Evolutionary conservation across 768 basidiomycete species (phyloP), one percentile per base, ranked within the genome.

Genomic region (Boletus eberwhitei): DNA sequence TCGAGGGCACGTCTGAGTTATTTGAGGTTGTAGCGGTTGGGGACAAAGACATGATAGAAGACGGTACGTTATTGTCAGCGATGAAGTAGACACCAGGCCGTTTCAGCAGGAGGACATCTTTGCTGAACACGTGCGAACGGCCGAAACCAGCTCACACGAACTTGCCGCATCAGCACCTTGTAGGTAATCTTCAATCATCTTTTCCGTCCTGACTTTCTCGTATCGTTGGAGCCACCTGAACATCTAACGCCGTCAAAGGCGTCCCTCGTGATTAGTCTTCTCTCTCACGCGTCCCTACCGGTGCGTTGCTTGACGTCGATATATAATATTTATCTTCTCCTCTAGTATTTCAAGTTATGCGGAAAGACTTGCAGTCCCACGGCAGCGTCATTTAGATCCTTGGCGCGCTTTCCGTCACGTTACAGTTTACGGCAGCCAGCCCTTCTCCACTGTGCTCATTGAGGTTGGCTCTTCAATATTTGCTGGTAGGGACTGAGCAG

Each of bases 21-120:
- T 84, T 84, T 29, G 82, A 80, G 49, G 75, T 67, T 12, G 85
- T 80, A 47, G 81, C 74, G 45, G 81, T 72, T 46, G 86, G 84
- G 58, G 85, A 85, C 68, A 85, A 74, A 53, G 87, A 88, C 87
- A 88, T 88, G 66, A 58, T 58, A 65, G 55, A 43, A 26, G 53
- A 26, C 29, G 5, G 44, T 42, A 35, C 14, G 12, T 32, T 49
- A 53, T 29, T 55, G 66, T 46, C 50, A 47, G 52, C 50, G 58
- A 61, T 45, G 55, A 56, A 46, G 53, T 29, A 54, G 50, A 53
- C 56, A 45, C 39, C 19, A 34, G 60, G 24, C 24, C 24, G 24
- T 58, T 53, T 59, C 59, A 55, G 52, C 37, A 34, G 45, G 40
- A 32, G 37, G 39, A 17, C 49, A 57, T 55, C 45, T 37, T 37